Evolutionary conservation across 164 flowering plant genomes (phyloP).

Genomic region (Tetracentron sinense): DNA sequence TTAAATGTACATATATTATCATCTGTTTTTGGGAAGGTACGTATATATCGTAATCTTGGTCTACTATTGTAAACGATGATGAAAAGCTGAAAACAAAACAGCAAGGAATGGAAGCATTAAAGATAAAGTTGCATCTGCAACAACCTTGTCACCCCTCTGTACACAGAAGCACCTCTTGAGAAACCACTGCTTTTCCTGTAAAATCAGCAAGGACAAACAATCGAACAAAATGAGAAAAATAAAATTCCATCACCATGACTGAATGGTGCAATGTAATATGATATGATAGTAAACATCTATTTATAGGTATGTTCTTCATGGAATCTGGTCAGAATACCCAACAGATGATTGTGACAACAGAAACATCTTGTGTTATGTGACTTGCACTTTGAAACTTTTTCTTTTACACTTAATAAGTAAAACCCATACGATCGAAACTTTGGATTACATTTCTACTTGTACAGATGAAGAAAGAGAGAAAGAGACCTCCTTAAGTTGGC

Average conservation of each 20-base stretch:
- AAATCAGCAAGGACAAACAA: constrained; percentile 7
- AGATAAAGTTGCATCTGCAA: constrained; percentile 11
- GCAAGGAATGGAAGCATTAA: constrained; percentile 30
- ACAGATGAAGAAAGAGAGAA: neutral
- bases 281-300: no score
- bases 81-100: constrained; percentile 42
- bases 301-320: neutral
- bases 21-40: neutral
- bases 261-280: no score
- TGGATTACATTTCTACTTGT: no score
- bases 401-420: no score
- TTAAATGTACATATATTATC: neutral
- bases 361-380: neutral
- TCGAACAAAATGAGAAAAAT: neutral
- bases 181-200: constrained; percentile 94
- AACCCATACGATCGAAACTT: neutral
- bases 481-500: constrained; percentile 79
- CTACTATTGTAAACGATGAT: constrained; percentile 23
- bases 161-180: constrained; percentile 90
- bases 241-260: neutral
- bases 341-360: neutral
- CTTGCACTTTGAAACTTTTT: no score
- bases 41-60: constrained; percentile 12
- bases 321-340: neutral
- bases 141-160: constrained; percentile 92